Evolutionary conservation across 768 basidiomycete species (phyloP), one percentile per base, ranked within the genome.

Genomic region (Pleurotus citrinopileatus): DNA sequence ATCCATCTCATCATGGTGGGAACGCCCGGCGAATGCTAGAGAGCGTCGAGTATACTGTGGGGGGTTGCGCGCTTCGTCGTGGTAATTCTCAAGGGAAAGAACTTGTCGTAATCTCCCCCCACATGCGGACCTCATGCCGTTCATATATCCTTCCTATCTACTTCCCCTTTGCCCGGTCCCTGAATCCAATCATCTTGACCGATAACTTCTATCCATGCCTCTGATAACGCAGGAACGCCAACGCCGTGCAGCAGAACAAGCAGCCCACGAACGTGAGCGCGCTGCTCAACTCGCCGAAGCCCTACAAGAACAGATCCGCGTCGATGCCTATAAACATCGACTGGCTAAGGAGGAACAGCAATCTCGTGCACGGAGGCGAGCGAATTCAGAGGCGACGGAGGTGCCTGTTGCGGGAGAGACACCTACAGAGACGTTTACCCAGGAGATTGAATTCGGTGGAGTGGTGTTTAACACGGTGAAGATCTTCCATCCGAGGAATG

Each of bases 351-450:
- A 83, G 59, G 73, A 75, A 38, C 71, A 79, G 45, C 71, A 79
- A 45, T 78, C 78, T 59, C 78, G 74, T 53, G 77, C 77, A 29
- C 78, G 88, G 34, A 76, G 80, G 60, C 75, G 88, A 42, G 86
- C 86, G 0, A 79, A 81, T 61, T 89, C 88, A 3, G 86, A 86
- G 61, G 79, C 86, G 7, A 87, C 87, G 0, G 87, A 86, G 58
- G 79, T 83, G 1, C 83, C 86, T 9, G 58, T 64, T 13, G 68
- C 71, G 13, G 71, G 64, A 20, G 79, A 83, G 40, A 79, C 77
- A 1, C 75, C 80, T 42, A 83, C 79, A 1, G 87, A 88, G 68
- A 75, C 79, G 1, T 91, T 91, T 62, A 67, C 68, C 7, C 56
- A 68, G 9, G 79, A 84, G 45, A 75, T 91, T 26, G 75, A 77